These are phyloP conservation scores for Myxozyma udenii DNA, from an alignment of 805 yeast genomes.

Conservation along the genomic window DNA sequence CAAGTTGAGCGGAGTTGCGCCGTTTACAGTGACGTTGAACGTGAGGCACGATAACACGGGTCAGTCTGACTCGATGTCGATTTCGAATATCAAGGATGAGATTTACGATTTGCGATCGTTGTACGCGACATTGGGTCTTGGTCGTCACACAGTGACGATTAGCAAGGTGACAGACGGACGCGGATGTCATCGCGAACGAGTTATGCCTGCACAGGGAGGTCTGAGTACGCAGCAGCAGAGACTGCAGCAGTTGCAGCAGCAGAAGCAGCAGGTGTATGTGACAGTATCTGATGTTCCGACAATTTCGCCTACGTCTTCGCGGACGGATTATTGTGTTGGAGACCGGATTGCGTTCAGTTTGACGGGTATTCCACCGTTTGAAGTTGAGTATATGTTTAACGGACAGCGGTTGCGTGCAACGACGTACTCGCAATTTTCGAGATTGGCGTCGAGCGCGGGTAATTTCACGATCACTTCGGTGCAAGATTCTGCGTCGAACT, in stretches of 20 bases:
- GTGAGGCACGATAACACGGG: conserved; percentile 62
- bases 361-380: conserved; percentile 77
- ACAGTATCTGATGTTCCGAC: conserved; percentile 75
- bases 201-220: conserved; percentile 31
- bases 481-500: conserved; percentile 70
- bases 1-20: conserved; percentile 48
- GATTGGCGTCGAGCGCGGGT: conserved; percentile 86
- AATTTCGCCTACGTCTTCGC: conserved; percentile 47
- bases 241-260: neutral
- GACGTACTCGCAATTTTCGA: conserved; percentile 49
- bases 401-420: conserved; percentile 56
- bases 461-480: conserved; percentile 60
- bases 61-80: conserved; percentile 46
- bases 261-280: conserved; percentile 47
- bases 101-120: conserved; percentile 44
- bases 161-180: conserved; percentile 60
- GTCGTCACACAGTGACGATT: conserved; percentile 63
- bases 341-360: conserved; percentile 76
- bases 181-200: conserved; percentile 58
- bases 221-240: neutral
- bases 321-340: conserved; percentile 78
- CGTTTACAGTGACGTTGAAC: conserved; percentile 43
- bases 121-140: conserved; percentile 58
- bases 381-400: conserved; percentile 70
- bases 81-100: conserved; percentile 45